A percentile compares a stretch with the other conserved stretches of the same genome.
phyloP scores from a whole-genome alignment of 805 yeast species.

The Helenozyma rhizophorensis region DNA sequence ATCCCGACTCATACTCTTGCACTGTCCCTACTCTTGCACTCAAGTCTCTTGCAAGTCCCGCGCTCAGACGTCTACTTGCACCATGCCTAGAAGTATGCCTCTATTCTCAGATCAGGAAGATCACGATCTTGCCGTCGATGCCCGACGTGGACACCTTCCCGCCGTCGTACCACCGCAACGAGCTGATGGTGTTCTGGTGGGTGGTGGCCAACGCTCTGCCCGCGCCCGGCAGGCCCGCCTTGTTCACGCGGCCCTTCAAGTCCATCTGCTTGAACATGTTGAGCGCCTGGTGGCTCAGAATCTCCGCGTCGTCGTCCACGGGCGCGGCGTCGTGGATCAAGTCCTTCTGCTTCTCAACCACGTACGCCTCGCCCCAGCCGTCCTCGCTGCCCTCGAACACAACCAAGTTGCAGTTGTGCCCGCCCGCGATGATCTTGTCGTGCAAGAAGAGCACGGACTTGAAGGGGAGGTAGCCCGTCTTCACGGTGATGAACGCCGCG shows the following conservation, averaged over 20 bases:
- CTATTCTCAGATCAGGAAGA: conserved; percentile 40
- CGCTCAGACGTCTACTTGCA: too few relatives aligned
- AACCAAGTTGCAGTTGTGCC: conserved; percentile 88
- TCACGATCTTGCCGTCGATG: conserved; percentile 86
- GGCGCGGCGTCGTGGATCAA: conserved; percentile 43
- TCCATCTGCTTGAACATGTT: conserved; percentile 95
- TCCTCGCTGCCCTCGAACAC: conserved; percentile 67
- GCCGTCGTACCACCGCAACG: conserved; percentile 47
- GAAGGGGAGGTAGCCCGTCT: conserved; percentile 76
- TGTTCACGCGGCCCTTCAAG: conserved; percentile 75
- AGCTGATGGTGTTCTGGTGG: conserved; percentile 87
- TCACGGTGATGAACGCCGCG: conserved; percentile 49
- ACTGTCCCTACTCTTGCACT: too few relatives aligned
- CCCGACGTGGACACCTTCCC: conserved; percentile 65
- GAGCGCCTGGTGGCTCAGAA: conserved; percentile 71
- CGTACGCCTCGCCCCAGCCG: conserved; percentile 59
- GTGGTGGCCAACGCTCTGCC: conserved; percentile 56
- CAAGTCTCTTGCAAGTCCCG: too few relatives aligned
- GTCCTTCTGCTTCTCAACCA: conserved; percentile 49
- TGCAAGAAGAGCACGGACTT: conserved; percentile 66
- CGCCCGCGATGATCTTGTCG: conserved; percentile 75
- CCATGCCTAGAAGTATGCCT: not conserved
- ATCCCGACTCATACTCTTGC: too few relatives aligned
- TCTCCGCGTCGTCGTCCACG: conserved; percentile 47
- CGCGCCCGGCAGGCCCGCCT: conserved; percentile 27